Percentiles rank a stretch among this genome's conserved stretches.
Evolutionary conservation across 2,329 filamentous ascomycete species (phyloP).

Genomic region (Acephala macrosclerotiorum): DNA sequence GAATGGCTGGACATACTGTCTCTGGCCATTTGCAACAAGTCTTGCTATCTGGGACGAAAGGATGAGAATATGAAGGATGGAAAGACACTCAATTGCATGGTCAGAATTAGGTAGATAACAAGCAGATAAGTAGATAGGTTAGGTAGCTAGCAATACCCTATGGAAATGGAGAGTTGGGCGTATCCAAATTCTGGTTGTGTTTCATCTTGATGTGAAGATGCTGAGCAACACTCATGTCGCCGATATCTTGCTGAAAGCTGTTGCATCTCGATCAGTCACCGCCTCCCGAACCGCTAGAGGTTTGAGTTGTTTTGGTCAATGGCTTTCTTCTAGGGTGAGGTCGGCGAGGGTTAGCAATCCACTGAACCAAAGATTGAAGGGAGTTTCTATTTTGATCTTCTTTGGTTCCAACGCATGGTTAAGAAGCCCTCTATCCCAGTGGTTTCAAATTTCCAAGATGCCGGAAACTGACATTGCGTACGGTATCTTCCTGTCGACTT

Average conservation of each 20-base stretch:
- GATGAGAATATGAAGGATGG: constrained; percentile 7
- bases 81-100: not conserved
- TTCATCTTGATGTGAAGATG: not conserved
- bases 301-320: too few species aligned
- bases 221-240: not conserved
- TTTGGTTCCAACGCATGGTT: too few species aligned
- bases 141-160: constrained; percentile 18
- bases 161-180: constrained; percentile 1
- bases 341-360: not conserved
- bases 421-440: too few species aligned
- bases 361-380: too few species aligned
- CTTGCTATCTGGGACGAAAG: constrained; percentile 1
- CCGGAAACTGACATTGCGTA: too few species aligned
- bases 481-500: too few species aligned
- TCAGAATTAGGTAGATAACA: constrained; percentile 18
- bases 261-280: not conserved
- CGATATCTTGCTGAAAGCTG: not conserved
- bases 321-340: not conserved
- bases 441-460: too few species aligned
- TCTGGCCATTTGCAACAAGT: not conserved
- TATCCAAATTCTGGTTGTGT: not conserved
- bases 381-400: too few species aligned
- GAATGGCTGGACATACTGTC: not conserved
- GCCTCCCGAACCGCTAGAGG: not conserved
- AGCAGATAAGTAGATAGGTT: constrained; percentile 19